A percentile compares a stretch with the other conserved stretches of the same genome.
These are phyloP conservation scores for Fusarium subglutinans DNA, from an alignment of 2,329 filamentous ascomycete genomes.

Conservation along the genomic window DNA sequence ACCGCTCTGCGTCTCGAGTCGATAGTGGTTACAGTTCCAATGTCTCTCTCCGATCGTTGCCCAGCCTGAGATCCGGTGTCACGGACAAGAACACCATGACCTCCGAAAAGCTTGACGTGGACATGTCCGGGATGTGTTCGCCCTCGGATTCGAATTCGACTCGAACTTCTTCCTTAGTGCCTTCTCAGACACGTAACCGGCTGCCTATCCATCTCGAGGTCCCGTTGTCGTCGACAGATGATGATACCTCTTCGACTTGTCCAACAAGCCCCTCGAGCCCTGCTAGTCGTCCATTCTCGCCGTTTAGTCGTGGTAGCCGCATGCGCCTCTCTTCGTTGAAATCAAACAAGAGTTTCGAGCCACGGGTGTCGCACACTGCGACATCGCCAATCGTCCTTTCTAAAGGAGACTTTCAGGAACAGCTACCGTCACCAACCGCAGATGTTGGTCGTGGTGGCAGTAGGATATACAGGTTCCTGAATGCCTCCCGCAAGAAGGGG, in stretches of 20 bases:
- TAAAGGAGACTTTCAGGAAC: not conserved
- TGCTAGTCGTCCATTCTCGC: constrained; percentile 22
- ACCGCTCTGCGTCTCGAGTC: constrained; percentile 61
- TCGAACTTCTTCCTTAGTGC: constrained; percentile 27
- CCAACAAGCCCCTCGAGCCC: constrained; percentile 30
- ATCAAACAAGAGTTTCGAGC: constrained; percentile 30
- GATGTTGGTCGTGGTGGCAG: constrained; percentile 1
- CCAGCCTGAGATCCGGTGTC: constrained; percentile 41
- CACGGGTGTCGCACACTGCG: constrained; percentile 8
- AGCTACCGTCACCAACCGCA: not conserved
- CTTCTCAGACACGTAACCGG: constrained; percentile 26
- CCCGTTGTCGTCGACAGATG: constrained; percentile 21
- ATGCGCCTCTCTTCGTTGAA: constrained; percentile 35
- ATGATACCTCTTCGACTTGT: constrained; percentile 30
- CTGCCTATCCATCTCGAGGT: constrained; percentile 35
- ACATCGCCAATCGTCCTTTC: constrained; percentile 14
- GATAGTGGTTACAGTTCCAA: constrained; percentile 72
- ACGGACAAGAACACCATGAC: constrained; percentile 34
- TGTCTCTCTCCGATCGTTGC: constrained; percentile 64
- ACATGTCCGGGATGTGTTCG: constrained; percentile 19
- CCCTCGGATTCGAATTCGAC: constrained; percentile 32
- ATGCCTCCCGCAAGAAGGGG: constrained; percentile 31
- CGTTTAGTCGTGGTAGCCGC: constrained; percentile 28
- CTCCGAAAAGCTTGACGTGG: constrained; percentile 24
- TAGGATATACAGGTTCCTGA: constrained; percentile 32